Evolutionary conservation across 768 basidiomycete species (phyloP), one percentile per base, ranked within the genome.

Genomic region (Trametes gibbosa): DNA sequence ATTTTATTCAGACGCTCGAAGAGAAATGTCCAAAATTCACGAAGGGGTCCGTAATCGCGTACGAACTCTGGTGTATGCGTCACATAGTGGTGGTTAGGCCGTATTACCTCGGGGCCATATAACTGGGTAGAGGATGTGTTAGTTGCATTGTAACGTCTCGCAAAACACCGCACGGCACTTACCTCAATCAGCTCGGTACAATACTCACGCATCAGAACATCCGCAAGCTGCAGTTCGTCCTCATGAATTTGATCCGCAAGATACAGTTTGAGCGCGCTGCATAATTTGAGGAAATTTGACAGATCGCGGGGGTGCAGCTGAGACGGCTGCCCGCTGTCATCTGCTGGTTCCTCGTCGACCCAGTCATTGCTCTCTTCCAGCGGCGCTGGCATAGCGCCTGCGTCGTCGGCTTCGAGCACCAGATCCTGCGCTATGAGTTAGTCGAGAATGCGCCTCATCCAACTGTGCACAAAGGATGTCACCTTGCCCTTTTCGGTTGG

Each of bases 11-110:
- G 52, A 0, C 72, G 63, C 40, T 74, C 72, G 32, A 65, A 66
- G 0, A 73, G 48, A 54, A 71, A 74, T 0, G 65, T 67, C 72
- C 73, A 77, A 52, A 76, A 77, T 8, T 67, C 67, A 27, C 73
- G 70, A 0, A 77, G 57, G 3, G 76, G 75, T 0, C 77, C 74
- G 51, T 68, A 77, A 41, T 73, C 69, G 0, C 59, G 62, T 0
- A 73, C 59, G 43, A 59, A 68, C 0, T 59, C 64, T 0, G 64
- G 37, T 0, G 72, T 66, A 41, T 78, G 76, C 0, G 67, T 73
- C 0, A 67, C 64, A 29, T 71, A 77, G 52, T 78, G 77, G 43
- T 74, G 72, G 56, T 77, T 78, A 3, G 73, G 77, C 21, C 64
- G 63, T 7, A 78, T 69, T 2, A 67, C 62, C 0, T 53, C 61